phyloP scores from a whole-genome alignment of 176 grass and related monocot genomes.

The Aechmea fasciata region DNA sequence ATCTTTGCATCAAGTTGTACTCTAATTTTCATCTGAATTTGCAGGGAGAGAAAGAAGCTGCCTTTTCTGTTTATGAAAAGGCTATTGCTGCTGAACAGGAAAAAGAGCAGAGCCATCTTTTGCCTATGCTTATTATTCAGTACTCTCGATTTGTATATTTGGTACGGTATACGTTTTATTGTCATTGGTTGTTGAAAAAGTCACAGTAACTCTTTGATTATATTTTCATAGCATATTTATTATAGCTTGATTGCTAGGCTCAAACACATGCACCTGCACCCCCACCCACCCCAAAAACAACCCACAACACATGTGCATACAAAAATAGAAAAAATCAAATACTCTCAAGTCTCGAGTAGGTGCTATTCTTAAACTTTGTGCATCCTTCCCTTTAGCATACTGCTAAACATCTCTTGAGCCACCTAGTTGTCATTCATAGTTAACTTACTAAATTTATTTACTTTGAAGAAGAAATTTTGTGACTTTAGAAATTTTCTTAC shows the following conservation, averaged over 20 bases:
- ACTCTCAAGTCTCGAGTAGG: too few species aligned
- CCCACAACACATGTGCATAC: too few species aligned
- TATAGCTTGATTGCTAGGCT: too few species aligned
- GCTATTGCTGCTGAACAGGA: constrained; percentile 60
- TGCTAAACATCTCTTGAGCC: neutral
- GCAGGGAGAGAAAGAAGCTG: constrained; percentile 61
- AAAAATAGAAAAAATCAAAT: too few species aligned
- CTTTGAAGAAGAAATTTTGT: neutral
- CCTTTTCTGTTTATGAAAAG: constrained; percentile 76
- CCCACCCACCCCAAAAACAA: too few species aligned
- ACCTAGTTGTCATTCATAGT: neutral
- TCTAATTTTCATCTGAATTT: constrained; percentile 17
- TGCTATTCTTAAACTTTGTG: neutral
- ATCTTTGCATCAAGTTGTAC: neutral
- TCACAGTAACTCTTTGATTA: too few species aligned
- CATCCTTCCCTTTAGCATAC: neutral
- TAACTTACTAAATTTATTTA: too few species aligned
- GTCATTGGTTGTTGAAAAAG: neutral
- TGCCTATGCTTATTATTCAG: constrained; percentile 61
- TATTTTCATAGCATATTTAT: too few species aligned
- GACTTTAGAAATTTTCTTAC: constrained; percentile 16
- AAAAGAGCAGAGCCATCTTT: constrained; percentile 64
- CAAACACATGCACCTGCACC: too few species aligned
- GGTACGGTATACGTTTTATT: constrained; percentile 24
- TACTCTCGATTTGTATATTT: constrained; percentile 83